Base-by-base conservation (phyloP, 768 basidiomycete species). In the Rubroboletus satanas region DNA sequence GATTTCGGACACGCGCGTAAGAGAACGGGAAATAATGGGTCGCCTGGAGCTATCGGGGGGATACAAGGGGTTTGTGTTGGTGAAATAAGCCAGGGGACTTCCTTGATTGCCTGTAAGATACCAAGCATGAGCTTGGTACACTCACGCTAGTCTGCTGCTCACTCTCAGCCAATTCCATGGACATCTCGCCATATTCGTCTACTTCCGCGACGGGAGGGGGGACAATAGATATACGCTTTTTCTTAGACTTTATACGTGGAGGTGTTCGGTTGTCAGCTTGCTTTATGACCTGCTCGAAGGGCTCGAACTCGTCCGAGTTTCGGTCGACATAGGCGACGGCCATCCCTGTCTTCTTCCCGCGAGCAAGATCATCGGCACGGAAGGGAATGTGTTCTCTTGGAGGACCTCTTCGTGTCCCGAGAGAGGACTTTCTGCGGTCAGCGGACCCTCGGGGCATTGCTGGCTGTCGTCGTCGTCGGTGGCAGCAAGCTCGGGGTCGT, bases 291-390 rank as follows among this genome's bases (percentile, higher is more conserved):
- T 89, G 79, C 52, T 87, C 87, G 67, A 91, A 91, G 0, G 83
- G 85, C 67, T 92, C 89, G 66, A 91, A 90, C 29, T 88, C 90
- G 69, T 90, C 90, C 26, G 87, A 87, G 66, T 81, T 83, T 60
- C 83, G 83, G 57, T 86, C 82, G 52, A 90, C 82, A 63, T 81
- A 80, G 37, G 73, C 79, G 14, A 91, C 83, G 0, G 81, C 76
- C 51, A 90, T 78, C 5, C 90, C 90, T 0, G 90, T 92, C 67
- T 83, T 88, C 79, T 88, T 90, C 17, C 90, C 90, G 52, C 85
- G 87, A 47, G 81, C 81, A 11, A 83, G 81, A 61, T 90, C 86
- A 59, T 90, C 87, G 3, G 87, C 88, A 46, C 86, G 82, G 64
- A 87, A 92, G 1, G 90, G 90, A 14, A 88, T 79, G 61, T 91